Base-by-base conservation (phyloP, 1,284 basidiomycete genomes). In the Trichosporon asahii region DNA sequence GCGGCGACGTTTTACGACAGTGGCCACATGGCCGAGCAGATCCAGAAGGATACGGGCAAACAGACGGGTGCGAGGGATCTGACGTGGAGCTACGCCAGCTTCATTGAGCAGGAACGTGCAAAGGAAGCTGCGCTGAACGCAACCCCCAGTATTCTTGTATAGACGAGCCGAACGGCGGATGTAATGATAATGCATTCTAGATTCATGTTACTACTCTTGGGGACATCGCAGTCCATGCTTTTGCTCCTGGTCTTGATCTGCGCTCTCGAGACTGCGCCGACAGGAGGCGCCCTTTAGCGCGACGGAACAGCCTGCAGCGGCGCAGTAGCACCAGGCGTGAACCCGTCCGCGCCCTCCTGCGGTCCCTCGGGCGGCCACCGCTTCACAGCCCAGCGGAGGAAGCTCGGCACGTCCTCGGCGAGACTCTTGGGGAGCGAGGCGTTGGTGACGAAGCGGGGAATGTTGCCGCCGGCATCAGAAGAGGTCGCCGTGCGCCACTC, bases 21-120 rank as follows among this genome's bases (percentile, higher is more conserved):
- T 25, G 84, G 83, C 9, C 72, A 76, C 23, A 79, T 86, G 77
- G 80, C 76, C 66, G 85, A 86, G 76, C 84, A 86, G 77, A 84
- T 85, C 44, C 72, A 79, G 14, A 29, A 69, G 11, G 29, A 40
- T 11, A 37, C n/a, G 8, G 70, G 69, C 7, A 4, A 23, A 9
- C 66, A 53, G 21, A 65, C 67, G 1, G 84, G 84, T 8, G 84
- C 84, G 18, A 73, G 77, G 33, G 79, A 85, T 53, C 69, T 85
- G 15, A 85, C 83, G 2, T 85, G 84, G 84, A 81, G 79, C 18
- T 84, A 85, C 70, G 81, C 82, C 1, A 76, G 76, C 35, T 79
- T 80, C 64, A 67, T 83, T 40, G 76, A 75, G 18, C 74, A 76
- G 53, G 73, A 72, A 21, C 71, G 77, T 18, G 78, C 77, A 7